Percentiles rank a stretch among this genome's conserved stretches.
These are phyloP conservation scores for Dimocarpus longan DNA, from an alignment of 345 rosid species.

Conservation along the genomic window DNA sequence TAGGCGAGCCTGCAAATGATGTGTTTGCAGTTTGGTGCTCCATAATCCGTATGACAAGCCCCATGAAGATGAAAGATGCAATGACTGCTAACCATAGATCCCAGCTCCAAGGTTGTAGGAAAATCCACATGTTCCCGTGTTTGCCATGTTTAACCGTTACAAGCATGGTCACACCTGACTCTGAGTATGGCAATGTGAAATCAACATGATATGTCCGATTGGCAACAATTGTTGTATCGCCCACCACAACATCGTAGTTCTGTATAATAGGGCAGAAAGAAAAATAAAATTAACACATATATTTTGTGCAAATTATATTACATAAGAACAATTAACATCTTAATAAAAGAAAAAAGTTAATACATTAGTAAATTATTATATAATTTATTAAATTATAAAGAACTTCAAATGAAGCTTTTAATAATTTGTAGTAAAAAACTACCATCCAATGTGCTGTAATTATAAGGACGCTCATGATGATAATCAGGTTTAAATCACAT, in stretches of 20 bases:
- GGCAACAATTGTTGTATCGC: slow-evolving; percentile 25
- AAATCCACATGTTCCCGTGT: slow-evolving; percentile 14
- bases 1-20: slow-evolving; percentile 2
- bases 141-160: slow-evolving; percentile 1
- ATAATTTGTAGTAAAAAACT: no score
- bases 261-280: background rate
- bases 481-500: no score
- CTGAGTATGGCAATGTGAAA: slow-evolving; percentile 31
- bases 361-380: no score
- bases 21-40: slow-evolving; percentile 16
- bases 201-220: slow-evolving; percentile 22
- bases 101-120: slow-evolving; percentile 27
- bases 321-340: no score
- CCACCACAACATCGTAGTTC: slow-evolving; percentile 32
- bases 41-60: slow-evolving; percentile 20
- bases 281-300: background rate
- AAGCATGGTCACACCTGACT: slow-evolving; percentile 27
- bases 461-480: no score
- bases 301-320: background rate
- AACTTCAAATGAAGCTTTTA: no score
- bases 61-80: slow-evolving; percentile 3
- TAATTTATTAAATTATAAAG: no score
- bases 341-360: no score
- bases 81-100: slow-evolving; percentile 24
- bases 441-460: no score